These are phyloP conservation scores for Kwoniella dendrophila DNA, from an alignment of 768 basidiomycete species.

Conservation along the genomic window DNA sequence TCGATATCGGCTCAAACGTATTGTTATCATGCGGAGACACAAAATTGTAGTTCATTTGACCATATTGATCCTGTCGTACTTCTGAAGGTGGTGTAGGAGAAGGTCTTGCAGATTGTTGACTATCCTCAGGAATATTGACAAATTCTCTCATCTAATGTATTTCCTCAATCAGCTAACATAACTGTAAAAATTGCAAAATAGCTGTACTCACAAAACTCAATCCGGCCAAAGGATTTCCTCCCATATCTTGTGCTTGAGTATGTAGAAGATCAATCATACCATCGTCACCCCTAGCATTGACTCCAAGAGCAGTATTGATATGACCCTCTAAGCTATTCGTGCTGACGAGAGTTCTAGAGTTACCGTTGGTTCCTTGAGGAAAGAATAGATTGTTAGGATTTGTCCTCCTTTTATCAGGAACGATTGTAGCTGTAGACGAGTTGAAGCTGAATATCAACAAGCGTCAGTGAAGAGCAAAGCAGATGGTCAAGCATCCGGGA, in stretches of 20 bases:
- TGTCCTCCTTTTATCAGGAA: conserved; percentile 20
- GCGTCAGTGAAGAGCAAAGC: not conserved
- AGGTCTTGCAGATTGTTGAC: not conserved
- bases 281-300: conserved; percentile 17
- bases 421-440: conserved; percentile 31
- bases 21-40: not conserved
- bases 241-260: conserved; percentile 16
- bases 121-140: conserved; percentile 12
- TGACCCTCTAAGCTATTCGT: conserved; percentile 8
- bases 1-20: not conserved
- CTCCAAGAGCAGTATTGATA: conserved; percentile 13
- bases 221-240: conserved; percentile 7
- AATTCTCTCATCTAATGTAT: conserved; percentile 18
- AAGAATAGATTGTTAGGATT: conserved; percentile 6
- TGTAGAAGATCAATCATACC: conserved; percentile 16
- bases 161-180: not conserved
- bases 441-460: conserved; percentile 21
- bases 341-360: conserved; percentile 10
- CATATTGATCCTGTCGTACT: no score
- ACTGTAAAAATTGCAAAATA: not conserved
- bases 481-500: no score
- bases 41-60: not conserved
- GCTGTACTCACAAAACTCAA: conserved; percentile 21
- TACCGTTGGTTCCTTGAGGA: not conserved
- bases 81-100: not conserved